A percentile compares a stretch with the other conserved stretches of the same genome.
Conservation (phyloP, 1,284 basidiomycete genomes). For the Amylostereum areolatum region DNA sequence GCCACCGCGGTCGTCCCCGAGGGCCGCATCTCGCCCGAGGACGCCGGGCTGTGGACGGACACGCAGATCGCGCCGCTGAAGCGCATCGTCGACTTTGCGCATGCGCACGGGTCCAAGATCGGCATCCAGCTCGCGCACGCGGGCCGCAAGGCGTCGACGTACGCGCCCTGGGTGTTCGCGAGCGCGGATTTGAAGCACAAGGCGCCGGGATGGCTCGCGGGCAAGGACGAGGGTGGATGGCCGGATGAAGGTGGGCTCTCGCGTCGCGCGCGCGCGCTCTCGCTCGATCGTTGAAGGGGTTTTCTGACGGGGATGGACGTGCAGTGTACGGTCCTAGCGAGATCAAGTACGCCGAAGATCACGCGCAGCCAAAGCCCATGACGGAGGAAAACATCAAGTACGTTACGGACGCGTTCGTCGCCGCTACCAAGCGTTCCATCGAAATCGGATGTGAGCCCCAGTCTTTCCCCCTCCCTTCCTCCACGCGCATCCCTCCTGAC, state of each 20-base stretch:
- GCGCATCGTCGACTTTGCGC: constrained; percentile 71
- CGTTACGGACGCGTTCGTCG: constrained; percentile 62
- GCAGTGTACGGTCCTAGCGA: constrained; percentile 43
- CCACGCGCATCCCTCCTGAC: constrained; percentile 4
- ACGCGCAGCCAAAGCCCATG: constrained; percentile 48
- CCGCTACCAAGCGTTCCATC: constrained; percentile 57
- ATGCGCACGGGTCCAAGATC: constrained; percentile 63
- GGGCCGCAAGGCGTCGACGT: constrained; percentile 64
- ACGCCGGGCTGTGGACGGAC: constrained; percentile 72
- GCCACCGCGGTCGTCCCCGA: constrained; percentile 55
- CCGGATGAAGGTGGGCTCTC: constrained; percentile 40
- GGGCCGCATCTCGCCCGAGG: constrained; percentile 51
- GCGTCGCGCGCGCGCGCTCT: background rate
- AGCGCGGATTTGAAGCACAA: constrained; percentile 20
- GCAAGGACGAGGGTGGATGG: constrained; percentile 64
- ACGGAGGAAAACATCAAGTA: constrained; percentile 48
- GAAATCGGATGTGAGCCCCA: constrained; percentile 51
- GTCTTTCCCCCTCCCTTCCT: background rate
- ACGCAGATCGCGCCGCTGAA: constrained; percentile 64
- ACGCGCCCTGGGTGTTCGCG: constrained; percentile 50
- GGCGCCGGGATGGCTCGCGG: constrained; percentile 22
- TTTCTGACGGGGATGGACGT: background rate
- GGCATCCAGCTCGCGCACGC: constrained; percentile 82
- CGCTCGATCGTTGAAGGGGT: background rate
- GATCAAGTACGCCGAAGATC: constrained; percentile 43